These are phyloP conservation scores for Calycina herbarum DNA, from an alignment of 2,329 filamentous ascomycete genomes.

Conservation along the genomic window DNA sequence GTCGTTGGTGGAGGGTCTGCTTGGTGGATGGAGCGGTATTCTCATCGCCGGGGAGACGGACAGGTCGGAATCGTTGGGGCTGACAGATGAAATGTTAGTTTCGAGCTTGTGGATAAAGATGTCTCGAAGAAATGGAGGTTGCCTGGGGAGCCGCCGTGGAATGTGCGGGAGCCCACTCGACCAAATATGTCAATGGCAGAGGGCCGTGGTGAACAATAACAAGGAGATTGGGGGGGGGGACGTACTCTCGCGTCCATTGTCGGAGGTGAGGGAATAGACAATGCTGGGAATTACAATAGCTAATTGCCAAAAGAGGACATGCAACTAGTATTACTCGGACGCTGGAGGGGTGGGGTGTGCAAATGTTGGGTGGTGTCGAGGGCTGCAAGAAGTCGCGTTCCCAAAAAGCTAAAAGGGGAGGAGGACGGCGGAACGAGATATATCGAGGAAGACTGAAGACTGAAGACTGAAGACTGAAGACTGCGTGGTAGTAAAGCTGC, in stretches of 20 bases:
- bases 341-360: conserved; percentile 8
- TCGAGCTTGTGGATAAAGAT: conserved; percentile 16
- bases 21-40: conserved; percentile 56
- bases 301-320: conserved; percentile 24
- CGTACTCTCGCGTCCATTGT: conserved; percentile 46
- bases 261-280: conserved; percentile 24
- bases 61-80: conserved; percentile 67
- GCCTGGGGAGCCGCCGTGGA: conserved; percentile 25
- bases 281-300: conserved; percentile 25
- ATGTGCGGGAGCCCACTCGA: conserved; percentile 20
- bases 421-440: conserved; percentile 11
- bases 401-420: conserved; percentile 28
- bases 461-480: too few species aligned
- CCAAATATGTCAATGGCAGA: conserved; percentile 7
- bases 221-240: conserved; percentile 16
- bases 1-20: conserved; percentile 71
- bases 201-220: conserved; percentile 13
- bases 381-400: conserved; percentile 28
- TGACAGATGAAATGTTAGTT: conserved; percentile 42
- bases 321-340: conserved; percentile 16
- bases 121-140: conserved; percentile 23
- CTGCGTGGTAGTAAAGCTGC: conserved; percentile 13
- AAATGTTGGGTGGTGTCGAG: conserved; percentile 18
- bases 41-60: conserved; percentile 67
- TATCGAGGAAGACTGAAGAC: conserved; percentile 14